Percentiles rank a stretch among this genome's conserved stretches.
phyloP scores from a whole-genome alignment of 768 basidiomycete genomes.

The Sutorius australiensis region DNA sequence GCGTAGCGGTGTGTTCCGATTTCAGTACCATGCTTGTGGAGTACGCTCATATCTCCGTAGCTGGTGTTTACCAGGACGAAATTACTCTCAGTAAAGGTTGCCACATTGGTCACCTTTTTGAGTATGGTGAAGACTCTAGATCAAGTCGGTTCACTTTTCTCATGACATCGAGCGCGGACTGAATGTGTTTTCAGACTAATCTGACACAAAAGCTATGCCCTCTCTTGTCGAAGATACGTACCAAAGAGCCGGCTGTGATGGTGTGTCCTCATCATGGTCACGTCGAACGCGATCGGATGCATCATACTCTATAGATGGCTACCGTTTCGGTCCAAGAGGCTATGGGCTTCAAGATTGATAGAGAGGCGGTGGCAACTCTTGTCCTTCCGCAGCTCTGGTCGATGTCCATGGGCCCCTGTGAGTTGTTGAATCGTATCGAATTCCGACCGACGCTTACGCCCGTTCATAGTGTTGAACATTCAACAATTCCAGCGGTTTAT shows the following conservation, averaged over 20 bases:
- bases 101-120: conserved; percentile 77
- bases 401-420: conserved; percentile 95
- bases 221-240: conserved; percentile 88
- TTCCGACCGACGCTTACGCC: not conserved
- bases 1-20: conserved; percentile 70
- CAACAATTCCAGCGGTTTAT: conserved; percentile 94
- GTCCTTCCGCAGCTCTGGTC: conserved; percentile 92
- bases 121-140: conserved; percentile 88
- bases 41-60: conserved; percentile 38
- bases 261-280: conserved; percentile 35
- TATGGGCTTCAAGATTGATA: conserved; percentile 93
- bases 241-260: conserved; percentile 95
- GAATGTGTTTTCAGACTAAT: conserved; percentile 51
- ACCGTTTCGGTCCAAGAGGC: conserved; percentile 89
- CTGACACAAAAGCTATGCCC: conserved; percentile 96
- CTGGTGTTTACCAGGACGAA: conserved; percentile 92
- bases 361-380: conserved; percentile 85
- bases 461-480: conserved; percentile 60
- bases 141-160: conserved; percentile 47
- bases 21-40: conserved; percentile 2
- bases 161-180: not conserved
- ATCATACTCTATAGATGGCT: conserved; percentile 57
- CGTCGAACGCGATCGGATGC: not conserved
- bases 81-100: conserved; percentile 87
- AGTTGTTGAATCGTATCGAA: conserved; percentile 27